Evolutionary conservation across 331 rosid species (phyloP).

Genomic region (Erythrophleum ivorense): DNA sequence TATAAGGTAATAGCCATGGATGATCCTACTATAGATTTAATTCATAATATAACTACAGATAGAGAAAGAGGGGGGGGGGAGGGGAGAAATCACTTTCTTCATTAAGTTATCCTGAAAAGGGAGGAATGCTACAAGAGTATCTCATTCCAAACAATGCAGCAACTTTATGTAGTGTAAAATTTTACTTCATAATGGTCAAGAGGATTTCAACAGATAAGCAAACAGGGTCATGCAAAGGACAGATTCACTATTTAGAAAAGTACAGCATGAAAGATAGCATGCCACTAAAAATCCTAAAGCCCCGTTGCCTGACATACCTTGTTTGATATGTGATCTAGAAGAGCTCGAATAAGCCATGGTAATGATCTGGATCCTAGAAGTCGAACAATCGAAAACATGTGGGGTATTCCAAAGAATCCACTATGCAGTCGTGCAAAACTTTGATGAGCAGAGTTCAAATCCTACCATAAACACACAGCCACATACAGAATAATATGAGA

Average conservation of each 20-base stretch:
- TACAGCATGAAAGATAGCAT: neutral
- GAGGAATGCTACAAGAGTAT: neutral
- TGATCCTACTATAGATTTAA: neutral
- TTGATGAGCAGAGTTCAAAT: slow-evolving; percentile 94
- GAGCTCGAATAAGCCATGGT: slow-evolving; percentile 97
- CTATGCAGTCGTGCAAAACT: slow-evolving; percentile 94
- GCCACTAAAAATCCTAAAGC: neutral
- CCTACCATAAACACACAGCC: slow-evolving; percentile 51
- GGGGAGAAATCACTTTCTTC: neutral
- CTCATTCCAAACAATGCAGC: neutral
- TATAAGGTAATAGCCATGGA: neutral
- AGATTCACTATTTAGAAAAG: slow-evolving; percentile 28
- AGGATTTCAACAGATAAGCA: slow-evolving; percentile 20
- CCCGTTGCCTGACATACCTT: slow-evolving; percentile 58
- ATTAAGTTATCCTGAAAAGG: neutral
- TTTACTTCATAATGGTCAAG: slow-evolving; percentile 21
- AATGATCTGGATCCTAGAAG: slow-evolving; percentile 95
- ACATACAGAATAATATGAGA: slow-evolving; percentile 15
- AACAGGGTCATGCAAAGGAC: slow-evolving; percentile 8
- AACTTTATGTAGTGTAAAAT: neutral
- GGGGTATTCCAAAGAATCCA: slow-evolving; percentile 97
- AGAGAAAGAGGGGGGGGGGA: neutral
- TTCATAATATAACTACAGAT: neutral
- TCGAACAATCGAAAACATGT: slow-evolving; percentile 82
- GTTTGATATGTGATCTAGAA: slow-evolving; percentile 94